phyloP scores from a whole-genome alignment of 805 yeast species.

The Myxozyma monticola region DNA sequence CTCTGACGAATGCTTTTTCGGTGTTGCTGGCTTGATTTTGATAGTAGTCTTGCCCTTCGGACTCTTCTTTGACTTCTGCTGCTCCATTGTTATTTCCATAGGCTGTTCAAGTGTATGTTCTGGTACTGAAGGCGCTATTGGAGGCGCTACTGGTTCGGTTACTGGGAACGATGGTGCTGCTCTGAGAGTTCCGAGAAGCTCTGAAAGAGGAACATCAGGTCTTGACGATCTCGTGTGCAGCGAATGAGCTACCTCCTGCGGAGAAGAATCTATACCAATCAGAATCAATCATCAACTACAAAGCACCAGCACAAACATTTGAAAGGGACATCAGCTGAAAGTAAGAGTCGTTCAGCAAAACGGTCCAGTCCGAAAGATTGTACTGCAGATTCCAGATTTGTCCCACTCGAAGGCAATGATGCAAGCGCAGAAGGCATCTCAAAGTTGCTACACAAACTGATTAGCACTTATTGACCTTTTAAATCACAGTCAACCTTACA shows the following conservation, averaged over 20 bases:
- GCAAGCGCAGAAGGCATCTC: conserved; percentile 13
- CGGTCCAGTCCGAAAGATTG: conserved; percentile 5
- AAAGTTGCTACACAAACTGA: neutral
- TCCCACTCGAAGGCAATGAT: conserved; percentile 9
- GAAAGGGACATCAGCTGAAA: conserved; percentile 16
- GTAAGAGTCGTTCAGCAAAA: conserved; percentile 16
- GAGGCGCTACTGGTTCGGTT: neutral
- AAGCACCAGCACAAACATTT: conserved; percentile 4
- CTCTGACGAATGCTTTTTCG: no score
- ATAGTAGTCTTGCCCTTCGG: no score
- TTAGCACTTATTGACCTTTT: neutral
- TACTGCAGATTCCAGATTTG: conserved; percentile 1
- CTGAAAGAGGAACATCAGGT: conserved; percentile 4
- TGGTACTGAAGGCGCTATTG: neutral
- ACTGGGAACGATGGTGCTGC: neutral
- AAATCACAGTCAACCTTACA: conserved; percentile 5
- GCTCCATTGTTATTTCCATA: no score
- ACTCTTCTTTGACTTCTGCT: no score
- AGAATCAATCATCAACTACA: neutral
- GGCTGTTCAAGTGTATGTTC: no score
- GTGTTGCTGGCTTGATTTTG: no score
- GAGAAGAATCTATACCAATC: neutral
- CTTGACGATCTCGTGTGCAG: neutral
- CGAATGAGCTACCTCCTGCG: conserved; percentile 1
- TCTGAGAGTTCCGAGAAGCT: conserved; percentile 7